Conservation (phyloP, 2,329 filamentous ascomycete species). For the Monilinia fructigena region DNA sequence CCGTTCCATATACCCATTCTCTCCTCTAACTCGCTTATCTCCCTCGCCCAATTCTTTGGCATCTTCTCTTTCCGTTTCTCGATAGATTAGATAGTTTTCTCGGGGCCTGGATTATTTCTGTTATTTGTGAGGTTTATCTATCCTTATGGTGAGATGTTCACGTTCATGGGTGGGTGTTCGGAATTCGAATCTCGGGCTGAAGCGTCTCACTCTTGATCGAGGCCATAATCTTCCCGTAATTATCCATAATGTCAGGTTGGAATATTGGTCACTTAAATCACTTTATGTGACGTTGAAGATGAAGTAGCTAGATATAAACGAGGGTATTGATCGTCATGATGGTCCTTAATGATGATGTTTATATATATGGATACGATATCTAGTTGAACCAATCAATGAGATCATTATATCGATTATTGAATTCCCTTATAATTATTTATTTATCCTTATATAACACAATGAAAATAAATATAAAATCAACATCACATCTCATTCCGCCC, state of each 20-base stretch:
- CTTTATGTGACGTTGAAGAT: too few relatives aligned
- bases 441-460: too few relatives aligned
- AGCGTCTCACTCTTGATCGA: not conserved
- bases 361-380: too few relatives aligned
- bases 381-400: too few relatives aligned
- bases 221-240: not conserved
- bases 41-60: not conserved
- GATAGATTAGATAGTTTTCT: conserved; percentile 3
- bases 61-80: not conserved
- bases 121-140: not conserved
- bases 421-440: too few relatives aligned
- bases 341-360: too few relatives aligned
- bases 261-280: not conserved
- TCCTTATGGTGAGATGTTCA: not conserved
- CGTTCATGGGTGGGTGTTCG: not conserved
- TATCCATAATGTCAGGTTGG: conserved; percentile 15
- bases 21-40: conserved; percentile 14
- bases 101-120: conserved; percentile 3
- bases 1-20: conserved; percentile 13
- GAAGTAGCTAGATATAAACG: too few relatives aligned
- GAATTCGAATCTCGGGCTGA: not conserved
- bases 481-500: too few relatives aligned
- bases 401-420: too few relatives aligned
- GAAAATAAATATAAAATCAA: too few relatives aligned
- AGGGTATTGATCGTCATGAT: not conserved